Base-by-base conservation (phyloP, 2,329 filamentous ascomycete genomes). In the Venturia asperata region DNA sequence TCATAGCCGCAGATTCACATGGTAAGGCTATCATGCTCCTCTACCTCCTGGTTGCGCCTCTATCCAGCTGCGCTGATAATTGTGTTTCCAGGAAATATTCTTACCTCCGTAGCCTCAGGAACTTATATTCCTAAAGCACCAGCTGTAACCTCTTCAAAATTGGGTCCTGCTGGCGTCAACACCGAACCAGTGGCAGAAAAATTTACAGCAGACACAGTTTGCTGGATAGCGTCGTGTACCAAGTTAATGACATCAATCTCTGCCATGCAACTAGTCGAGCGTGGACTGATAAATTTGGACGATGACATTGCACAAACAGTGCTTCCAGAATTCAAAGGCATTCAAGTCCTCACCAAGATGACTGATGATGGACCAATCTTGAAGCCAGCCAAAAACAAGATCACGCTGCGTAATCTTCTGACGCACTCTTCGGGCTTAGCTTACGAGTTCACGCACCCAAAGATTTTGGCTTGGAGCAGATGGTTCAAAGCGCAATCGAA, bases 371-470 rank as follows among this genome's bases (percentile, higher is more conserved):
- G 61, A 13, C 60, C 58, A n/a, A 34, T 30, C 27, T 49, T 47
- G 11, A 62, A 52, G 37, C 61, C 58, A 34, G 52, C 64, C 11
- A 66, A 62, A 15, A 52, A 42, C n/a, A 66, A 66, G 24, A 63
- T 63, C 34, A 63, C 58, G 3, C 27, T 56, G 1, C 34, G 64
- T 10, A 55, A 61, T n/a, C 47, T 85, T 0, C 75, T 85, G 3
- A 80, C 79, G 0, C 83, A 85, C 70, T 80, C 81, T 0, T 72
- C 76, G 6, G 83, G 83, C 1, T 66, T 82, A 0, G 75, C 73
- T 1, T 81, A 82, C 69, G 79, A 81, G 55, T 45, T 74, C 15
- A 70, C 72, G 19, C 75, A 81, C 62, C 75, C 79, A 0, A 72
- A 76, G 6, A 70, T 80, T 1, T 64, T 68, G 0, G 74, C 72